Evolutionary conservation across 1,284 basidiomycete species (phyloP).

Genomic region (Lignosus rhinocerotis): DNA sequence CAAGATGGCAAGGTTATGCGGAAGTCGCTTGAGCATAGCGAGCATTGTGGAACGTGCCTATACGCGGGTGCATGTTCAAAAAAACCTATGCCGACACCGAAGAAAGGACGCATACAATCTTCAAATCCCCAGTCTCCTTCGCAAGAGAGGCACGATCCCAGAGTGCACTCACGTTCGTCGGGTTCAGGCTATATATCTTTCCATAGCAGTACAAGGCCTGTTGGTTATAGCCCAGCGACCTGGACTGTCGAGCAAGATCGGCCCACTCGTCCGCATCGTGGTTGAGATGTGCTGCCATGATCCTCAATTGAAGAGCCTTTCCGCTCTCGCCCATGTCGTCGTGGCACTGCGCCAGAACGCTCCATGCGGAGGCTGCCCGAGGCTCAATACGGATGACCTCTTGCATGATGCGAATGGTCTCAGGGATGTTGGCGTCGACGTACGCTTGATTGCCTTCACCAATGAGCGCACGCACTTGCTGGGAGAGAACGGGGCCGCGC

Average conservation of each 20-base stretch:
- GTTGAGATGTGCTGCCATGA: slow-evolving; percentile 88
- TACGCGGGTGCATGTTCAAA: neutral
- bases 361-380: slow-evolving; percentile 82
- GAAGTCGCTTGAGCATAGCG: slow-evolving; percentile 74
- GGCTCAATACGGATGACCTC: slow-evolving; percentile 95
- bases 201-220: slow-evolving; percentile 93
- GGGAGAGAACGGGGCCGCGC: slow-evolving; percentile 64
- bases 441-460: slow-evolving; percentile 89
- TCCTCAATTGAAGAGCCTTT: slow-evolving; percentile 80
- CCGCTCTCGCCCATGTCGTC: slow-evolving; percentile 67
- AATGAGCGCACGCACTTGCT: slow-evolving; percentile 80
- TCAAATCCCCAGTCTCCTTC: slow-evolving; percentile 71
- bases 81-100: neutral
- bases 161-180: slow-evolving; percentile 80
- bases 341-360: slow-evolving; percentile 81
- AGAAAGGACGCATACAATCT: slow-evolving; percentile 47
- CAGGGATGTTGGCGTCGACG: slow-evolving; percentile 65
- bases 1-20: slow-evolving; percentile 82
- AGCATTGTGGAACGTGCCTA: slow-evolving; percentile 79
- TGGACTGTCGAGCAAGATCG: slow-evolving; percentile 72
- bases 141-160: slow-evolving; percentile 91
- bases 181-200: slow-evolving; percentile 81
- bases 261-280: slow-evolving; percentile 90
- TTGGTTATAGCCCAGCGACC: slow-evolving; percentile 68
- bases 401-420: slow-evolving; percentile 80